These are phyloP conservation scores for Pyrenula aspistea DNA, from an alignment of 495 filamentous ascomycete genomes.

Conservation along the genomic window DNA sequence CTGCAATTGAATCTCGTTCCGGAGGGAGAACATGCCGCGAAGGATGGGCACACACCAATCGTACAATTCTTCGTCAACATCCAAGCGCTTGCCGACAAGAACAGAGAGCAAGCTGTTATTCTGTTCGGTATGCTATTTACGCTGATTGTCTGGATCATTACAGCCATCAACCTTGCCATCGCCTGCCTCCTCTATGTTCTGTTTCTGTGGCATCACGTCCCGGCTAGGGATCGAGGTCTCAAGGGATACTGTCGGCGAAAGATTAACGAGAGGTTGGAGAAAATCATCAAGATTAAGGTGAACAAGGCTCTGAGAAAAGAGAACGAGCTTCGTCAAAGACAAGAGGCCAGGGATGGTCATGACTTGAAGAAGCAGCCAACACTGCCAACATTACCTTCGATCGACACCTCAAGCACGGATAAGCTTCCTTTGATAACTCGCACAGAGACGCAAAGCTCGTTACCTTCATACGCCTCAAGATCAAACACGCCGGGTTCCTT, in stretches of 20 bases:
- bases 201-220: slow-evolving; percentile 87
- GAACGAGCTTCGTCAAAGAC: slow-evolving; percentile 43
- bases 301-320: slow-evolving; percentile 77
- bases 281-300: slow-evolving; percentile 71
- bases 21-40: slow-evolving; percentile 33
- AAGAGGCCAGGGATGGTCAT: slow-evolving; percentile 40
- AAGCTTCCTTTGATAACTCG: slow-evolving; percentile 47
- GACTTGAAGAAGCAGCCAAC: slow-evolving; percentile 34
- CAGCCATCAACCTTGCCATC: slow-evolving; percentile 58
- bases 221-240: slow-evolving; percentile 61
- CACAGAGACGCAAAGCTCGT: slow-evolving; percentile 53
- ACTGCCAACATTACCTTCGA: slow-evolving; percentile 55
- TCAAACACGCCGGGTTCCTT: slow-evolving; percentile 26
- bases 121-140: slow-evolving; percentile 87
- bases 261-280: slow-evolving; percentile 66
- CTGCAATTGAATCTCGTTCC: slow-evolving; percentile 57
- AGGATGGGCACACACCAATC: slow-evolving; percentile 37
- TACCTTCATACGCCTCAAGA: slow-evolving; percentile 48
- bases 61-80: slow-evolving; percentile 68
- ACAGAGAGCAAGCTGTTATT: slow-evolving; percentile 63
- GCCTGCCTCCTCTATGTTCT: slow-evolving; percentile 67
- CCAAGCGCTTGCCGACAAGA: slow-evolving; percentile 50
- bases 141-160: slow-evolving; percentile 77
- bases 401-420: slow-evolving; percentile 39
- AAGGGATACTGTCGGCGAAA: slow-evolving; percentile 80